Evolutionary conservation across 2,329 filamentous ascomycete species (phyloP).

Genomic region (Fonsecaea erecta): DNA sequence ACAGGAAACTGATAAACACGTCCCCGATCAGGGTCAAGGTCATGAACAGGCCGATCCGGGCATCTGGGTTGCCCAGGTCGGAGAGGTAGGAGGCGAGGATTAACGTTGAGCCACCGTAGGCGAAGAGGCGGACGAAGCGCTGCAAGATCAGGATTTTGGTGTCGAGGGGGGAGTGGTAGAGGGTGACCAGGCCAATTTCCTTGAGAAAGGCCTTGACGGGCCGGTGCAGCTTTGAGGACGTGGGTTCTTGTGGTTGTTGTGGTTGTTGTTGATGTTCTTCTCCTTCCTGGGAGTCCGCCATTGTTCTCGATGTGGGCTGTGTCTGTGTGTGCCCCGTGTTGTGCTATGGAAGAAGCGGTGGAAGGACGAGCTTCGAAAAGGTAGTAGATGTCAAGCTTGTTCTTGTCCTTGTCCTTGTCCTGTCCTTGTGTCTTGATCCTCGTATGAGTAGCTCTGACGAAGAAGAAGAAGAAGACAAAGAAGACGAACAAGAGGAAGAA

Average conservation of each 20-base stretch:
- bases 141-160: slow-evolving; percentile 49
- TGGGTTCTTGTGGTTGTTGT: slow-evolving; percentile 1
- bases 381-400: neutral
- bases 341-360: neutral
- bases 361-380: neutral
- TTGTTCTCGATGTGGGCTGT: neutral
- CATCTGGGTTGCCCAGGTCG: slow-evolving; percentile 60
- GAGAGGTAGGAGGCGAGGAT: slow-evolving; percentile 67
- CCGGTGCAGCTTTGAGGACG: slow-evolving; percentile 7
- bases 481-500: too few relatives aligned
- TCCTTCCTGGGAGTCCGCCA: slow-evolving; percentile 7
- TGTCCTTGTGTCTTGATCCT: too few relatives aligned
- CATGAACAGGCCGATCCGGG: slow-evolving; percentile 68
- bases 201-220: slow-evolving; percentile 24
- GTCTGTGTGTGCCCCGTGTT: neutral
- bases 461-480: too few relatives aligned
- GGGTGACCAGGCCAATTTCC: slow-evolving; percentile 46
- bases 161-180: slow-evolving; percentile 46
- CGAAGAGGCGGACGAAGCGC: slow-evolving; percentile 62
- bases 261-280: neutral
- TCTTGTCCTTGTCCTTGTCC: neutral
- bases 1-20: slow-evolving; percentile 61
- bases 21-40: slow-evolving; percentile 66
- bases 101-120: slow-evolving; percentile 65
- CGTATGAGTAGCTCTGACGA: too few relatives aligned